Percentiles rank a stretch among this genome's conserved stretches.
These are phyloP conservation scores for Cyclotella distinguenda DNA, from an alignment of 108 stramenopile species.

Conservation along the genomic window DNA sequence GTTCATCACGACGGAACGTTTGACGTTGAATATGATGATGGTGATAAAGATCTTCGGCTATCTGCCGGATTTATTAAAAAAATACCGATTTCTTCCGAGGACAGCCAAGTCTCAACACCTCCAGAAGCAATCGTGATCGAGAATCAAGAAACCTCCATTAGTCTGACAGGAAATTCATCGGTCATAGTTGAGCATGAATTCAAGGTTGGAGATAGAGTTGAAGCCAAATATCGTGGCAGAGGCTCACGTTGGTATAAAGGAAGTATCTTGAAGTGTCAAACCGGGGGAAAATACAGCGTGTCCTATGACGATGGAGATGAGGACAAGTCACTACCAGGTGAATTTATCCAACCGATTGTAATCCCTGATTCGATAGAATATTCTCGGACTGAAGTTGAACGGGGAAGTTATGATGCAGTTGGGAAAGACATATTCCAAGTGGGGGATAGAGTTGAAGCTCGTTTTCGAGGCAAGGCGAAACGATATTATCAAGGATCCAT, in stretches of 20 bases:
- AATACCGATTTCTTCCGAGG: not conserved
- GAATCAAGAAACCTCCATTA: not conserved
- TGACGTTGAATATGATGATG: conserved; percentile 23
- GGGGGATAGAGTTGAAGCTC: conserved; percentile 25
- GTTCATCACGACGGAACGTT: not conserved
- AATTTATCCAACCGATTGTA: too few relatives aligned
- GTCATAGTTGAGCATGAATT: not conserved
- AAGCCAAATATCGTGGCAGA: conserved; percentile 12
- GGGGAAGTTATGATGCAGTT: too few relatives aligned
- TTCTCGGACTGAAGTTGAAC: too few relatives aligned
- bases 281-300: conserved; percentile 3
- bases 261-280: not conserved
- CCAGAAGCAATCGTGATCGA: not conserved
- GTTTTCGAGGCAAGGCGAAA: conserved; percentile 5
- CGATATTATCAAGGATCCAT: conserved; percentile 4
- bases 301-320: conserved; percentile 20
- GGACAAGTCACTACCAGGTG: too few relatives aligned
- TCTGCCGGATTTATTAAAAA: conserved; percentile 9
- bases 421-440: conserved; percentile 7
- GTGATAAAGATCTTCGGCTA: conserved; percentile 9
- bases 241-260: conserved; percentile 18
- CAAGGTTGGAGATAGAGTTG: conserved; percentile 3
- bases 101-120: not conserved
- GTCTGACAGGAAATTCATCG: not conserved
- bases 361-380: too few relatives aligned